phyloP scores from a whole-genome alignment of 176 grass and related monocot species.

The Raddia guianensis region DNA sequence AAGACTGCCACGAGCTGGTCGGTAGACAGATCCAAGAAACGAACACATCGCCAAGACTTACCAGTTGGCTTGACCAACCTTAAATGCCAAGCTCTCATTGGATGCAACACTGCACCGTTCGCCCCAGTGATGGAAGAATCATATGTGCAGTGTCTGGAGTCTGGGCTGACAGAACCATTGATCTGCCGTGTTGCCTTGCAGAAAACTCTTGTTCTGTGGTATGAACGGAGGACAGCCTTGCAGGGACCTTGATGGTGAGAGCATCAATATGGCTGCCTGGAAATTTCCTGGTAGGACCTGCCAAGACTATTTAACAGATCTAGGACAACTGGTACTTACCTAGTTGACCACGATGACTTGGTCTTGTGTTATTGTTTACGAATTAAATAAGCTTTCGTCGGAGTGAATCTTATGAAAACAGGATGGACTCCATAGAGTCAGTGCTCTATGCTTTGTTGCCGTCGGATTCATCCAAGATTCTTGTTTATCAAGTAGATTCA shows the following conservation, averaged over 20 bases:
- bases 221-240: background rate
- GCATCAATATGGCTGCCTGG: background rate
- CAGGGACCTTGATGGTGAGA: background rate
- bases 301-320: background rate
- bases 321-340: background rate
- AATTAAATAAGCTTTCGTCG: background rate
- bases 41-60: background rate
- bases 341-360: background rate
- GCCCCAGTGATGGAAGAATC: background rate
- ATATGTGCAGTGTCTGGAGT: background rate
- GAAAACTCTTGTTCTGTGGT: background rate
- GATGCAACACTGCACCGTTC: background rate
- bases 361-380: too few relatives aligned
- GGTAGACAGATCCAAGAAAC: background rate
- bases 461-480: too few relatives aligned
- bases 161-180: background rate
- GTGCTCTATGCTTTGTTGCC: too few relatives aligned
- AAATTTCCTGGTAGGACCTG: background rate
- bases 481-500: too few relatives aligned
- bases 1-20: background rate
- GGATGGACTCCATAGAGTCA: too few relatives aligned
- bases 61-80: background rate
- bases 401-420: background rate
- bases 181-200: background rate
- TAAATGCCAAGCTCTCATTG: background rate